Percentiles rank a stretch among this genome's conserved stretches.
phyloP scores from a whole-genome alignment of 2,329 filamentous ascomycete genomes.

The Paramyrothecium sp. region DNA sequence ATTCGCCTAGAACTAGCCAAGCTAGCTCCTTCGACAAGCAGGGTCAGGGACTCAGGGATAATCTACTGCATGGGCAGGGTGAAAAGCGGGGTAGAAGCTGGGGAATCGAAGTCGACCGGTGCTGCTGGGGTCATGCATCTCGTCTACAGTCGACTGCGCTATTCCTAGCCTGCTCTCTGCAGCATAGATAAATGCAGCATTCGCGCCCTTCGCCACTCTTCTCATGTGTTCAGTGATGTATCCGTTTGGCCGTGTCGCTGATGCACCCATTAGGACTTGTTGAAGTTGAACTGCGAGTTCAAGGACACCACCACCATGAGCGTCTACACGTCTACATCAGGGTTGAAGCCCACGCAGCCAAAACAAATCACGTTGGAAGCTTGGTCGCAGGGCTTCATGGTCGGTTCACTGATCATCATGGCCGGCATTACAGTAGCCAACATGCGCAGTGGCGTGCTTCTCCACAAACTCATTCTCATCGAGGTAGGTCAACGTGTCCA shows the following conservation, averaged over 20 bases:
- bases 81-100: neutral
- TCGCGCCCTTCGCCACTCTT: neutral
- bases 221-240: neutral
- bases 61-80: neutral
- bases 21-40: neutral
- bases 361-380: slow-evolving; percentile 34
- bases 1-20: neutral
- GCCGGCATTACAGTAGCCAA: slow-evolving; percentile 45
- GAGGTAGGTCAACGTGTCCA: slow-evolving; percentile 30
- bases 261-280: neutral
- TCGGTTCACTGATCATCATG: slow-evolving; percentile 48
- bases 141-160: too few species aligned
- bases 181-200: neutral
- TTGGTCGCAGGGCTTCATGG: slow-evolving; percentile 47
- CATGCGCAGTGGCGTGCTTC: slow-evolving; percentile 42
- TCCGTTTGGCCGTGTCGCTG: too few species aligned
- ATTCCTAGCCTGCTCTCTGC: too few species aligned
- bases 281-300: neutral
- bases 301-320: neutral
- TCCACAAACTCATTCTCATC: slow-evolving; percentile 49
- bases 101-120: neutral
- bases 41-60: neutral
- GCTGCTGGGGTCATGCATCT: neutral
- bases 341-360: slow-evolving; percentile 10
- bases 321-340: slow-evolving; percentile 2